These are phyloP conservation scores for Phytophthora aleatoria DNA, from an alignment of 352 stramenopile genomes.

Conservation along the genomic window DNA sequence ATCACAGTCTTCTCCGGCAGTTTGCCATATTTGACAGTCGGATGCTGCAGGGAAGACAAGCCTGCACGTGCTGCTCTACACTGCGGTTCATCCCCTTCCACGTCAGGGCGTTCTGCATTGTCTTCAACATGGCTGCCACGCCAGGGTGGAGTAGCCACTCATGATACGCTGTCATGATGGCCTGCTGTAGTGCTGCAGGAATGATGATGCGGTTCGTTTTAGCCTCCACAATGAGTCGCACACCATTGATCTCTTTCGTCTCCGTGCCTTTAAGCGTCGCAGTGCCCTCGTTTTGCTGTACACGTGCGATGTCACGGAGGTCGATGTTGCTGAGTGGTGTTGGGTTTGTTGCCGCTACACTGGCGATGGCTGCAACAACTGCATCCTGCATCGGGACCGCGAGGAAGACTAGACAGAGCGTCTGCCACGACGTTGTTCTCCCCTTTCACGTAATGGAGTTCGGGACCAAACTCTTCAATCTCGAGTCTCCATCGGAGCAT, in stretches of 20 bases:
- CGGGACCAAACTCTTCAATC: conserved; percentile 9
- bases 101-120: conserved; percentile 9
- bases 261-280: too few relatives aligned
- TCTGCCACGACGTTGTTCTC: conserved; percentile 1
- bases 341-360: too few relatives aligned
- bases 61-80: background rate
- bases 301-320: too few relatives aligned
- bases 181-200: background rate
- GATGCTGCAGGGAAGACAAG: conserved; percentile 4
- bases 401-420: background rate
- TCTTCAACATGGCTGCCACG: background rate
- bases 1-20: background rate
- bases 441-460: background rate
- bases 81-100: background rate
- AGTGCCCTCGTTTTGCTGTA: too few relatives aligned
- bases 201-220: background rate
- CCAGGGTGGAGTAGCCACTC: conserved; percentile 11
- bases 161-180: background rate
- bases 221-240: background rate
- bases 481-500: conserved; percentile 7
- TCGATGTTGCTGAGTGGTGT: too few relatives aligned
- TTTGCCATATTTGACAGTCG: background rate
- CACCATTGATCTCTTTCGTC: background rate
- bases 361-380: background rate
- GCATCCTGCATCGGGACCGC: background rate